Evolutionary conservation across 225 moss, liverwort and hornwort species (phyloP).

Genomic region (Polytrichum commune): DNA sequence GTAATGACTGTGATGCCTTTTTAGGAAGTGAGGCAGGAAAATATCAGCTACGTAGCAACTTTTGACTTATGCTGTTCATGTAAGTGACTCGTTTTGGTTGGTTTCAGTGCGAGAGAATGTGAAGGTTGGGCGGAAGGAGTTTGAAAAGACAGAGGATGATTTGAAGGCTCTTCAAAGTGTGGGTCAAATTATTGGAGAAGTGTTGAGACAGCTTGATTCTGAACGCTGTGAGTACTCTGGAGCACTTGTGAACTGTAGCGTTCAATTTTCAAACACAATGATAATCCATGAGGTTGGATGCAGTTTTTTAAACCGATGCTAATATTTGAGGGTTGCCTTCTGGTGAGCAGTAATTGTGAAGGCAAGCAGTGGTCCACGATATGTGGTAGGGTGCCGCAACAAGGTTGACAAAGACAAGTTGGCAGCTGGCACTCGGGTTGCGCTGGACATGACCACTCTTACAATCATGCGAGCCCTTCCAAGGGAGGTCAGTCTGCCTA

Average conservation of each 20-base stretch:
- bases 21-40: too few species aligned
- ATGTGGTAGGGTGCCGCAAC: conserved; percentile 96
- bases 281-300: too few species aligned
- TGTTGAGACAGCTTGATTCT: conserved; percentile 93
- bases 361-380: conserved; percentile 97
- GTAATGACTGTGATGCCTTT: too few species aligned
- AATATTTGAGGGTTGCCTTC: background rate
- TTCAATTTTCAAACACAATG: too few species aligned
- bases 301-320: too few species aligned
- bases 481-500: conserved; percentile 58
- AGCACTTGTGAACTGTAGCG: too few species aligned
- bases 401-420: conserved; percentile 97
- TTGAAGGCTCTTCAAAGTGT: conserved; percentile 97
- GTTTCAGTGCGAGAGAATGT: conserved; percentile 81
- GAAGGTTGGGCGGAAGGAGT: conserved; percentile 80
- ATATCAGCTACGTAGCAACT: background rate
- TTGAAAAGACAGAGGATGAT: conserved; percentile 96
- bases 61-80: background rate
- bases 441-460: conserved; percentile 96
- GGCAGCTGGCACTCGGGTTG: conserved; percentile 90
- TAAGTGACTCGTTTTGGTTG: conserved; percentile 7
- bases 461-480: conserved; percentile 98
- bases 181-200: conserved; percentile 95
- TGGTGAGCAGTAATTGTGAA: conserved; percentile 82
- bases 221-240: conserved; percentile 69